phyloP scores from a whole-genome alignment of 2,329 filamentous ascomycete genomes.

The Rhynchosporium agropyri region DNA sequence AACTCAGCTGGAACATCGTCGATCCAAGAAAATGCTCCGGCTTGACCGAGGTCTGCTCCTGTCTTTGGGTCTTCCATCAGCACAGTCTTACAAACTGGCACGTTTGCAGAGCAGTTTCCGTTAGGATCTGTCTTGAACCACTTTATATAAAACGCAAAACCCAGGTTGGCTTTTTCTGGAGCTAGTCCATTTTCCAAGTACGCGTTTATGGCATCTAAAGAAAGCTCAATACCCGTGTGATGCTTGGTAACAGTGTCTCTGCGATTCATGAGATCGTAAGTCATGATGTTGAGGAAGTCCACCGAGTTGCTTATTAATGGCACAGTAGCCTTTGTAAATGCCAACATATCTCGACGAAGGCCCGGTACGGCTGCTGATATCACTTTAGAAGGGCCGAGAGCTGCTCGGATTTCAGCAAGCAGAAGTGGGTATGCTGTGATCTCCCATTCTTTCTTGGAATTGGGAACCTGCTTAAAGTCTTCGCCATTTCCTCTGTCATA shows the following conservation, averaged over 20 bases:
- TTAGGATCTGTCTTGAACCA: constrained; percentile 57
- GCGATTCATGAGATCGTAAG: constrained; percentile 72
- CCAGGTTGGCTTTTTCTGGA: constrained; percentile 59
- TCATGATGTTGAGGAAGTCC: constrained; percentile 72
- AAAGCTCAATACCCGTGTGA: constrained; percentile 63
- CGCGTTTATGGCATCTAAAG: constrained; percentile 56
- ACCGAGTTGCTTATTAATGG: constrained; percentile 60
- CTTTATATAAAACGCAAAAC: constrained; percentile 69
- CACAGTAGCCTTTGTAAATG: constrained; percentile 60
- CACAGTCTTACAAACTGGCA: constrained; percentile 58
- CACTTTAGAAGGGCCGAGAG: constrained; percentile 58
- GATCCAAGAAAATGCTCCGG: constrained; percentile 63
- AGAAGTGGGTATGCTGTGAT: constrained; percentile 65
- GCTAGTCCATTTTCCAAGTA: constrained; percentile 57
- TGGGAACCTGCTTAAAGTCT: constrained; percentile 68
- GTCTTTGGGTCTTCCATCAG: constrained; percentile 60
- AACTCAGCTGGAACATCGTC: constrained; percentile 57
- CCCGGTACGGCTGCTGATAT: constrained; percentile 72
- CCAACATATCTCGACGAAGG: constrained; percentile 66
- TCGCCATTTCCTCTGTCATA: constrained; percentile 61
- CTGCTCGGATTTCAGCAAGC: constrained; percentile 58
- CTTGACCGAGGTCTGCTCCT: constrained; percentile 59
- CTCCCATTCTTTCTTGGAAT: constrained; percentile 61
- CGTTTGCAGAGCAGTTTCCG: constrained; percentile 43
- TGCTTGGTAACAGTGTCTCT: constrained; percentile 66